Conservation (phyloP, 2,329 filamentous ascomycete genomes). For the Cadophora malorum region DNA sequence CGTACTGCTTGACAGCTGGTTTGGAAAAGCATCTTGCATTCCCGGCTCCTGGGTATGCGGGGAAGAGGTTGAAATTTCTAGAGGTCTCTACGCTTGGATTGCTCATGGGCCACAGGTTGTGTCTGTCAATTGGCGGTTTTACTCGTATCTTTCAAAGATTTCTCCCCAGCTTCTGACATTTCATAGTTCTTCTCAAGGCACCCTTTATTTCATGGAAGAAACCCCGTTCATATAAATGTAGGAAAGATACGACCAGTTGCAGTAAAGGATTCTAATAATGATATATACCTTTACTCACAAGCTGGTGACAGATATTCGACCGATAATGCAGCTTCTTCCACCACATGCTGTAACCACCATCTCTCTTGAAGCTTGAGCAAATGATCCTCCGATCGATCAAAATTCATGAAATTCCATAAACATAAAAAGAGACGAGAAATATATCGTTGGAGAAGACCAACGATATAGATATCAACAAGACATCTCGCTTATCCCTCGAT, state of each 20-base stretch:
- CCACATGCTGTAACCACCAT: background rate
- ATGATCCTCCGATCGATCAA: background rate
- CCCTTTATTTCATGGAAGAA: background rate
- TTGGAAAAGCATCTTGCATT: background rate
- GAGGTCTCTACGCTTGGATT: background rate
- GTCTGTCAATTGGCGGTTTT: background rate
- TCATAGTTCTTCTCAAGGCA: background rate
- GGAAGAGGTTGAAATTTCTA: background rate
- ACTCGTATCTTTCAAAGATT: background rate
- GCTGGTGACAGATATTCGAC: no score
- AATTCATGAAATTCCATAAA: background rate
- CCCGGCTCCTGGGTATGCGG: background rate
- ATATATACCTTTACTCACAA: background rate
- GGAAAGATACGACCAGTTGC: background rate
- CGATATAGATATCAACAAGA: background rate
- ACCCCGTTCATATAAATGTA: background rate
- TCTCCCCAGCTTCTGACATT: background rate
- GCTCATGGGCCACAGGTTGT: background rate
- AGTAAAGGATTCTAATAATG: background rate
- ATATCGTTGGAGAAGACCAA: background rate
- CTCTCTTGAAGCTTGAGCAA: background rate
- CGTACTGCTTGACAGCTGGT: conserved; percentile 1
- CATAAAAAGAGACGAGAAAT: background rate
- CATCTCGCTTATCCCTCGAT: background rate
- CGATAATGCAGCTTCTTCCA: no score